Evolutionary conservation across 306 rosid genomes (phyloP).

Genomic region (Dalbergia cochinchinensis): DNA sequence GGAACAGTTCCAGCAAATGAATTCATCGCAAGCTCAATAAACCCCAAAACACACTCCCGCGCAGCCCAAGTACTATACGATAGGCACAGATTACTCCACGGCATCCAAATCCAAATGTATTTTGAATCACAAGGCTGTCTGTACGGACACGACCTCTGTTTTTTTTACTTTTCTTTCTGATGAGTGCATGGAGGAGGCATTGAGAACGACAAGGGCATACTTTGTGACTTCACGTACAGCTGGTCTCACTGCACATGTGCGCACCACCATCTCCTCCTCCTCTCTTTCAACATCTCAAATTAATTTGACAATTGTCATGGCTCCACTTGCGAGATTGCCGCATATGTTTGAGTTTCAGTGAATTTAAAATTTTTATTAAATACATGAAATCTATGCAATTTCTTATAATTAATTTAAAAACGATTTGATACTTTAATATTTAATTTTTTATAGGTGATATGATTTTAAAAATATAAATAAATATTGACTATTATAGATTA

Average conservation of each 20-base stretch:
- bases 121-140: constrained; percentile 51
- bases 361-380: too few relatives aligned
- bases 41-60: constrained; percentile 7
- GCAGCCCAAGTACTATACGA: background rate
- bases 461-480: too few relatives aligned
- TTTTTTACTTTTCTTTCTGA: too few relatives aligned
- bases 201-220: constrained; percentile 40
- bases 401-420: too few relatives aligned
- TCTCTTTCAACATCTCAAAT: background rate
- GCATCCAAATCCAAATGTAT: background rate
- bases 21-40: background rate
- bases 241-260: constrained; percentile 6
- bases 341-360: too few relatives aligned
- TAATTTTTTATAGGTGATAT: too few relatives aligned
- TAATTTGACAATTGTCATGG: constrained; percentile 7
- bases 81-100: constrained; percentile 54
- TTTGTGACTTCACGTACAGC: constrained; percentile 28
- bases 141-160: constrained; percentile 48
- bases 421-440: too few relatives aligned
- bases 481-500: too few relatives aligned
- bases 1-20: constrained; percentile 48
- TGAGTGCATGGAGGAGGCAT: background rate
- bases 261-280: background rate
- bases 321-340: background rate
- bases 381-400: too few relatives aligned